phyloP scores from a whole-genome alignment of 495 filamentous ascomycete species.

The Hapsidospora chrysogenum region DNA sequence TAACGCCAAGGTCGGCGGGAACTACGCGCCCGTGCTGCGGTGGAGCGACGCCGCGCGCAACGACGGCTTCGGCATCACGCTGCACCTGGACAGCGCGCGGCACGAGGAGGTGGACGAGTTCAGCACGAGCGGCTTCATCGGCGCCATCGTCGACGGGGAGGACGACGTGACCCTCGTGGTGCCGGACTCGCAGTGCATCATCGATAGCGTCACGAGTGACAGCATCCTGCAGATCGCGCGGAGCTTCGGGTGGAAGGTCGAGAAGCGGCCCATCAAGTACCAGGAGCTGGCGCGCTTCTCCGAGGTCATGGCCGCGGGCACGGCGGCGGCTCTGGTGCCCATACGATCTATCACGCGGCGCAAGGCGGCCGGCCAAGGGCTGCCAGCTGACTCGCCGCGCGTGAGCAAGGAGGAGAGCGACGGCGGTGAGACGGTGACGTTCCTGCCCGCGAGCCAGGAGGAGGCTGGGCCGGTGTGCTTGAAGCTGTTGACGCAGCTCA shows the following conservation, averaged over 20 bases:
- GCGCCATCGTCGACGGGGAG: conserved; percentile 39
- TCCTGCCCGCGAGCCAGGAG: conserved; percentile 39
- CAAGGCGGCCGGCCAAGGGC: conserved; percentile 6
- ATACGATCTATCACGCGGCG: conserved; percentile 72
- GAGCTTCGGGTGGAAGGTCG: conserved; percentile 48
- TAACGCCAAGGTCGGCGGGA: conserved; percentile 59
- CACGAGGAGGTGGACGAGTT: conserved; percentile 79
- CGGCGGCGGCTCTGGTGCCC: conserved; percentile 80
- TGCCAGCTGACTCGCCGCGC: conserved; percentile 14
- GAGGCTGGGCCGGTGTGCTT: conserved; percentile 54
- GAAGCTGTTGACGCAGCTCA: conserved; percentile 55
- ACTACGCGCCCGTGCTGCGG: conserved; percentile 68
- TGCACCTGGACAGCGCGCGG: conserved; percentile 70
- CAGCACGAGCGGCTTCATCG: conserved; percentile 74
- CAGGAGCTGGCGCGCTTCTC: conserved; percentile 59
- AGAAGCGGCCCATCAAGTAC: conserved; percentile 53
- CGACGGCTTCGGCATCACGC: conserved; percentile 68
- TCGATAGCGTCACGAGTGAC: conserved; percentile 65
- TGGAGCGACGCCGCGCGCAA: conserved; percentile 59
- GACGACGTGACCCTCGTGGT: conserved; percentile 53
- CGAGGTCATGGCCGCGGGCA: conserved; percentile 85
- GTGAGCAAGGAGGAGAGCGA: conserved; percentile 14
- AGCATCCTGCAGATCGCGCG: conserved; percentile 51
- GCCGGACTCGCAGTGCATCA: conserved; percentile 66
- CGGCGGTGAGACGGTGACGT: conserved; percentile 46